Evolutionary conservation across 2,329 filamentous ascomycete genomes (phyloP), one percentile per base, ranked within the genome.

Genomic region (Daldinia sp.): DNA sequence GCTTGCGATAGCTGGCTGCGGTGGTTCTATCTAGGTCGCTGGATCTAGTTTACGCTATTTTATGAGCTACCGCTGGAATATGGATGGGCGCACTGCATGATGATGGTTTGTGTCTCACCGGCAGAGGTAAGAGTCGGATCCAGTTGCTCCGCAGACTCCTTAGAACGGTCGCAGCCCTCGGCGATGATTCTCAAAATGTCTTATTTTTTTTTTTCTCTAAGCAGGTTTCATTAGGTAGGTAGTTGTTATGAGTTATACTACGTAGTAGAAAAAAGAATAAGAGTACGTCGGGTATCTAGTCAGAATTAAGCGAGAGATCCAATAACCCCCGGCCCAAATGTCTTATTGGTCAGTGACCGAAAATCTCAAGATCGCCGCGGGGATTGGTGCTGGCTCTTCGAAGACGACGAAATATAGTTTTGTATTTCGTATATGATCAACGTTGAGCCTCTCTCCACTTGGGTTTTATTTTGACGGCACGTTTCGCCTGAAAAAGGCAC

Each of bases 301-400:
- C 12, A 6, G 20, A 26, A 48, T 48, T 28, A 48, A 48, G 46
- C 46, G 26, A 51, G 46, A 18, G 15, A 30, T 51, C 26, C 15
- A 51, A 30, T 33, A 33, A 18, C 26, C 9, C 28, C 7, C n/a
- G 39, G 26, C 12, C 48, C n/a, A 53, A n/a, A 23, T 15, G 9
- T 10, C 20, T 67, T 18, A 69, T 69, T 69, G 67, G 63, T 18
- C 57, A 26, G 48, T 50, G 57, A 37, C 53, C 60, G 60, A 69
- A 69, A 51, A 60, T 62, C 48, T 58, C n/a, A 39, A 18, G 67
- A 67, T 63, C 63, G 63, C 48, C 59, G 46, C 60, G 63, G 67
- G 67, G 60, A 67, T 64, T 66, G 18, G 44, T 69, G 37, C 23
- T 55, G 3, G 33, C 23, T 46, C 33, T 35, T 23, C 2, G 23